A percentile compares a stretch with the other conserved stretches of the same genome.
phyloP scores from a whole-genome alignment of 495 filamentous ascomycete genomes.

The Chaetomidium leptoderma region DNA sequence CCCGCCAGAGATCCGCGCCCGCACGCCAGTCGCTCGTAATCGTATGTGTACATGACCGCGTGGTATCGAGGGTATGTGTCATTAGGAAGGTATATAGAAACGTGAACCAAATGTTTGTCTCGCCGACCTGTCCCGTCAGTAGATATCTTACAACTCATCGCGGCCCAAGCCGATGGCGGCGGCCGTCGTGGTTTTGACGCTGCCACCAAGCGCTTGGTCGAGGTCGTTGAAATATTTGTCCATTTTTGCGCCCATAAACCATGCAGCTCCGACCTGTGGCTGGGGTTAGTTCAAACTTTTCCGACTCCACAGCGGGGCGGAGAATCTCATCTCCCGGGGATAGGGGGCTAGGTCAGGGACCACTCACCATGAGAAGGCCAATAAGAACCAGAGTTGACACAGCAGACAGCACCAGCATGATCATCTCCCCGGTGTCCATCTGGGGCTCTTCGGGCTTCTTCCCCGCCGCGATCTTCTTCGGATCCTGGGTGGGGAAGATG shows the following conservation, averaged over 20 bases:
- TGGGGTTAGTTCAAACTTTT: background rate
- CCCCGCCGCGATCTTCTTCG: conserved; percentile 41
- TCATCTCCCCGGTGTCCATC: conserved; percentile 35
- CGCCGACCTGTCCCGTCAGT: conserved; percentile 1
- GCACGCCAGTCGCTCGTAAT: conserved; percentile 12
- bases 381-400: conserved; percentile 36
- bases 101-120: conserved; percentile 7
- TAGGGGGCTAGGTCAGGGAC: background rate
- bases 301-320: conserved; percentile 6
- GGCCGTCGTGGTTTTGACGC: conserved; percentile 19
- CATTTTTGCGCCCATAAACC: conserved; percentile 59
- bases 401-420: conserved; percentile 34
- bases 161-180: conserved; percentile 25
- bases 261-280: conserved; percentile 61
- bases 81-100: conserved; percentile 17
- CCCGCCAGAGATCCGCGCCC: background rate
- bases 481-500: conserved; percentile 72
- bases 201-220: conserved; percentile 23
- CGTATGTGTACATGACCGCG: conserved; percentile 12
- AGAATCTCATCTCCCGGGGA: conserved; percentile 4
- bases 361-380: conserved; percentile 45
- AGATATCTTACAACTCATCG: conserved; percentile 40
- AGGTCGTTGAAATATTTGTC: conserved; percentile 44
- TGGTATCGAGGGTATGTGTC: conserved; percentile 10
- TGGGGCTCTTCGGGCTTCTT: conserved; percentile 21